These are phyloP conservation scores for Asterochloris erici DNA, from an alignment of 139 green algal genomes.

Conservation along the genomic window DNA sequence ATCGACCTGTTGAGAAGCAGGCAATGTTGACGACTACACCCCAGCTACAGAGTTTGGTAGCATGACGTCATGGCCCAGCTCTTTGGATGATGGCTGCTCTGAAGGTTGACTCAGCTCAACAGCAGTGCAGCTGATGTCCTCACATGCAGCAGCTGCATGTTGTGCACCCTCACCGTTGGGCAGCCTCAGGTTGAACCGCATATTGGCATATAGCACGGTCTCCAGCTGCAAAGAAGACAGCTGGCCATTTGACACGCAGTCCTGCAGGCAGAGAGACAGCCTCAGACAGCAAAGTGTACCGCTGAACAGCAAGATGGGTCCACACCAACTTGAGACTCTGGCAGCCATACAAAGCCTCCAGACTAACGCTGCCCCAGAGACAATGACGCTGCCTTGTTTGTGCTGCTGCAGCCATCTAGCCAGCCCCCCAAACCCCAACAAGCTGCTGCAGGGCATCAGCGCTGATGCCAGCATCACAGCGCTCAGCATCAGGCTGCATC, in stretches of 20 bases:
- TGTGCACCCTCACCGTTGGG: constrained; percentile 22
- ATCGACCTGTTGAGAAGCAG: neutral
- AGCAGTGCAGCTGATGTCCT: neutral
- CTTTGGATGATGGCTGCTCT: neutral
- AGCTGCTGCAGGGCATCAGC: neutral
- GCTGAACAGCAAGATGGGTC: neutral
- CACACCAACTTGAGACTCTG: neutral
- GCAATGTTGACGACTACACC: neutral
- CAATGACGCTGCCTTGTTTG: neutral
- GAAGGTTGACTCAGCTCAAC: too few relatives aligned
- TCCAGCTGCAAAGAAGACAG: constrained; percentile 77
- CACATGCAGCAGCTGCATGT: neutral
- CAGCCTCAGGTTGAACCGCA: constrained; percentile 47
- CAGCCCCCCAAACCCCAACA: neutral
- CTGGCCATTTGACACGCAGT: constrained; percentile 26
- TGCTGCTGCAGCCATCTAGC: neutral
- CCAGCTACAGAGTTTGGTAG: neutral
- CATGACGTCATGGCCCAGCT: neutral
- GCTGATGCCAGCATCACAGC: neutral
- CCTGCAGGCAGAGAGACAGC: constrained; percentile 11
- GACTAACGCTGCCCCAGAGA: neutral
- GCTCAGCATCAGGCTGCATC: neutral
- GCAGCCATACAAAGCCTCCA: neutral
- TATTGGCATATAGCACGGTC: constrained; percentile 70
- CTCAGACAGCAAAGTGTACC: neutral